Percentiles rank a stretch among this genome's conserved stretches.
phyloP scores from a whole-genome alignment of 495 filamentous ascomycete species.

The Astrothelium subdiscretum region DNA sequence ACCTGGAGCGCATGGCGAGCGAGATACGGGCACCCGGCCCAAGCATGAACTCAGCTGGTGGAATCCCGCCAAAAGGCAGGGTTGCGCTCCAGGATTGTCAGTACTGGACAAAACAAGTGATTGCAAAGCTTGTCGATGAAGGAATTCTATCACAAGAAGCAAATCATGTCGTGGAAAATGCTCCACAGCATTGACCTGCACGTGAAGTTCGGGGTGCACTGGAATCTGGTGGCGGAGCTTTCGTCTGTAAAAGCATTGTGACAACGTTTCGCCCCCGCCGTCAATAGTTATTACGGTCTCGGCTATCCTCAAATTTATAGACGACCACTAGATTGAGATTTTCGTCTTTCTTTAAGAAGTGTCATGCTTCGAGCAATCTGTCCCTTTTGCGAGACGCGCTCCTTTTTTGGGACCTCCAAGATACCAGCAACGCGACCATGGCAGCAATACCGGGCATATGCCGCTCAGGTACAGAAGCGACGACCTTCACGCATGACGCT shows the following conservation, averaged over 20 bases:
- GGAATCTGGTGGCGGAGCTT: not conserved
- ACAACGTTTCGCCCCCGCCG: not conserved
- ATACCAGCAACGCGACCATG: conserved; percentile 16
- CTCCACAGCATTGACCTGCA: not conserved
- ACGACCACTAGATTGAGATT: too few species aligned
- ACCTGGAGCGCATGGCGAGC: not conserved
- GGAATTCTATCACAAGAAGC: not conserved
- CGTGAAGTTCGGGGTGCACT: too few species aligned
- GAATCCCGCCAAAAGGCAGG: not conserved
- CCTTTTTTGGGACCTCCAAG: conserved; percentile 2
- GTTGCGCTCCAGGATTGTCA: not conserved
- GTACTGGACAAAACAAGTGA: not conserved
- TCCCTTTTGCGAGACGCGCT: conserved; percentile 26
- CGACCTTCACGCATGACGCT: conserved; percentile 66
- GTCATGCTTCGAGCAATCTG: conserved; percentile 13
- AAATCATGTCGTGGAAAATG: not conserved
- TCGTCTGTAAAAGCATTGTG: not conserved
- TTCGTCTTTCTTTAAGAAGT: not conserved
- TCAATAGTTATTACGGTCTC: too few species aligned
- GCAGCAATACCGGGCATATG: not conserved
- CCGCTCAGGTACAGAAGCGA: conserved; percentile 26
- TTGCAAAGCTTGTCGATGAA: not conserved
- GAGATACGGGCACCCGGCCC: not conserved
- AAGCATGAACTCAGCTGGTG: not conserved
- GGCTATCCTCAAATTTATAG: too few species aligned